Conservation (phyloP, 1,284 basidiomycete species). For the Taiwanofungus camphoratus region DNA sequence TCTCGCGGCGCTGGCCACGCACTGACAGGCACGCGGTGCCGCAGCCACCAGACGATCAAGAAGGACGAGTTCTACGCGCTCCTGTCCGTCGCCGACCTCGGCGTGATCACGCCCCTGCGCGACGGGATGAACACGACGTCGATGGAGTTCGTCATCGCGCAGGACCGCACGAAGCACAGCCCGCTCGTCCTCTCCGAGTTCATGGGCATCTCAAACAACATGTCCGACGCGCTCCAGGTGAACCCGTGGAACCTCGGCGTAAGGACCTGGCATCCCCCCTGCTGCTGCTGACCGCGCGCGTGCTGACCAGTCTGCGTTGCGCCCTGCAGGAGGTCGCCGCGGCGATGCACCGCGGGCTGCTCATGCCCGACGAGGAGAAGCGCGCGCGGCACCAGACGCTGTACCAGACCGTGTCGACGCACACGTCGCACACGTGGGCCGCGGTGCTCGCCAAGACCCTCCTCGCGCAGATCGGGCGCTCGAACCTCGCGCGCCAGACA, state of each 20-base stretch:
- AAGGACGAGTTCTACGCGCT: constrained; percentile 98
- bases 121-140: constrained; percentile 99
- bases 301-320: too few species aligned
- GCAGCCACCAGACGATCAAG: constrained; percentile 92
- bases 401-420: constrained; percentile 85
- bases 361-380: constrained; percentile 81
- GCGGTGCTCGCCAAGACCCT: constrained; percentile 86
- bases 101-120: constrained; percentile 91
- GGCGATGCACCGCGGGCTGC: constrained; percentile 88
- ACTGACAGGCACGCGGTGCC: not conserved
- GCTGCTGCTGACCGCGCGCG: constrained; percentile 9
- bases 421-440: constrained; percentile 97
- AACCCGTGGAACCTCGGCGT: constrained; percentile 90
- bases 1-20: not conserved
- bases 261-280: not conserved
- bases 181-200: constrained; percentile 94
- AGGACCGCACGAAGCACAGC: constrained; percentile 76
- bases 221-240: constrained; percentile 78
- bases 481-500: constrained; percentile 83
- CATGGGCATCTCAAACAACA: constrained; percentile 91
- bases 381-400: constrained; percentile 69
- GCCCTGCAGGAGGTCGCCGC: constrained; percentile 74
- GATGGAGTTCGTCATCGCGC: constrained; percentile 97
- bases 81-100: constrained; percentile 91
- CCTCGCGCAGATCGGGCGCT: constrained; percentile 74